A percentile compares a stretch with the other conserved stretches of the same genome.
Conservation (phyloP, 208 protist species). For the Trypanosoma cruzi region DNA sequence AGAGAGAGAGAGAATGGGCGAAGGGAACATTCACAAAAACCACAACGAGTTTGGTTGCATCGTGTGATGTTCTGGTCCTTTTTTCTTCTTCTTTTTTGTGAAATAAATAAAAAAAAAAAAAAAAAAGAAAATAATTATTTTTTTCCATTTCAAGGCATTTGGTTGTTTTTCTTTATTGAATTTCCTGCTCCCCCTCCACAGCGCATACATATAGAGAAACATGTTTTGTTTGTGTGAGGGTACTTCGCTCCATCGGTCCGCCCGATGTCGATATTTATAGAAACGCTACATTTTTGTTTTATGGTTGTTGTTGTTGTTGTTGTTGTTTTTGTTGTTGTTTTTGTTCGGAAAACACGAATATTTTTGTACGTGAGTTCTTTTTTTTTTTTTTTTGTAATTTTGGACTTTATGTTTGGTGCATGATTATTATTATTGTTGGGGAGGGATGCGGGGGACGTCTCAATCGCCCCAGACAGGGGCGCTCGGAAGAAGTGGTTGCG, state of each 20-base stretch:
- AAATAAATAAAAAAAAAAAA: no score
- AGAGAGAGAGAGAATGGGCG: neutral
- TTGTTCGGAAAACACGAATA: neutral
- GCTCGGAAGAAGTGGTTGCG: neutral
- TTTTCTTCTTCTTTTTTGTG: no score
- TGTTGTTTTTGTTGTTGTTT: neutral
- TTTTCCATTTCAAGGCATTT: constrained; percentile 7
- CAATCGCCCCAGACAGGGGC: neutral
- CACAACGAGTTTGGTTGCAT: neutral
- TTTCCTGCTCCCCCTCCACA: no score
- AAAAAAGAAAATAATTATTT: no score
- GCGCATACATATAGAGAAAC: constrained; percentile 13
- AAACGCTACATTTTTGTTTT: neutral
- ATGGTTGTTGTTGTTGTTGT: neutral
- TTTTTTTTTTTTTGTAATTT: neutral
- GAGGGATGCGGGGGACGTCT: neutral
- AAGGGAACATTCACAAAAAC: neutral
- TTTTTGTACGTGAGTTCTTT: neutral
- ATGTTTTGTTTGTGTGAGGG: constrained; percentile 3
- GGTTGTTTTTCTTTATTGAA: constrained; percentile 17
- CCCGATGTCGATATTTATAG: constrained; percentile 3
- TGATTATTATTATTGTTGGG: neutral
- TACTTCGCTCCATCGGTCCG: neutral
- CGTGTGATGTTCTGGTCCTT: neutral
- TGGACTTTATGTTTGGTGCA: neutral